Evolutionary conservation across 352 stramenopile genomes (phyloP).

Genomic region (Globisporangium spiculum): DNA sequence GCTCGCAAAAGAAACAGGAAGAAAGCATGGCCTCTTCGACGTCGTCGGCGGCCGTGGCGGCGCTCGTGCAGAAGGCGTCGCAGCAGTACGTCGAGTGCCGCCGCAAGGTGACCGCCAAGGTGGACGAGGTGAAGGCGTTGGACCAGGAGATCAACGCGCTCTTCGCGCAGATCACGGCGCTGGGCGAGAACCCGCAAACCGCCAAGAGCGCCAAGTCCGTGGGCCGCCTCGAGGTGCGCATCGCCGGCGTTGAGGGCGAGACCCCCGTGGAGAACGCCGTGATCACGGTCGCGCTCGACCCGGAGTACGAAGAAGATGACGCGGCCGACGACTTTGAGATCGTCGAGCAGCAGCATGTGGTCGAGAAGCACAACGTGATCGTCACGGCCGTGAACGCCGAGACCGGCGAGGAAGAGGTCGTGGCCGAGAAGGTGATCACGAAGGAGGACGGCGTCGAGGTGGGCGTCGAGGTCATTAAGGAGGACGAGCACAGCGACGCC

Average conservation of each 20-base stretch:
- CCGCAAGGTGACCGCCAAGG: conserved; percentile 72
- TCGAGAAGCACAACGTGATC: conserved; percentile 57
- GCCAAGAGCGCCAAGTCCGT: conserved; percentile 56
- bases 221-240: conserved; percentile 59
- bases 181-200: conserved; percentile 33
- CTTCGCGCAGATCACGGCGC: conserved; percentile 64
- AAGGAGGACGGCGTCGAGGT: conserved; percentile 39
- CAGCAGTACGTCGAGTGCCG: conserved; percentile 83
- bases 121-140: conserved; percentile 72
- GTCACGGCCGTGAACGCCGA: conserved; percentile 41
- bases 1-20: neutral
- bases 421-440: conserved; percentile 22
- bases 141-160: conserved; percentile 70
- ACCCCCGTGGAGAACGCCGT: conserved; percentile 45
- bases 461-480: conserved; percentile 29
- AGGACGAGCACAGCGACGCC: conserved; percentile 29
- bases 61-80: conserved; percentile 72
- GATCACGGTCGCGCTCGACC: conserved; percentile 71
- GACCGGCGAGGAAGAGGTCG: conserved; percentile 17
- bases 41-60: conserved; percentile 47
- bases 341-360: conserved; percentile 49
- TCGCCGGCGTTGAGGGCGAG: conserved; percentile 58
- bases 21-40: conserved; percentile 44
- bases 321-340: conserved; percentile 24
- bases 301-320: conserved; percentile 70